Conservation (phyloP, 345 rosid genomes). For the Mallotus nudiflorus region DNA sequence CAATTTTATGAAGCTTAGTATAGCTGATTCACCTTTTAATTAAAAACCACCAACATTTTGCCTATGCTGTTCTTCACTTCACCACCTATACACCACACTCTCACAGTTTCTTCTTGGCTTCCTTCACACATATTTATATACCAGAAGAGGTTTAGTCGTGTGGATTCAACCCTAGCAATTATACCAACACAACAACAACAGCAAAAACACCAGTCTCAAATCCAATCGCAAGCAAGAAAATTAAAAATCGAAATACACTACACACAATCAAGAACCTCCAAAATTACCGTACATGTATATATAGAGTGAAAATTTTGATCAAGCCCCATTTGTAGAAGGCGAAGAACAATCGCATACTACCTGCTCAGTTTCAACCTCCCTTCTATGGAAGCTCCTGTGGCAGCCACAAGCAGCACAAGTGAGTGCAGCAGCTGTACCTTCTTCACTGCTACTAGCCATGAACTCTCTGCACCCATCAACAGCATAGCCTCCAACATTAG, state of each 20-base stretch:
- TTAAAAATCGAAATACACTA: constrained; percentile 10
- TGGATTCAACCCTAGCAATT: constrained; percentile 11
- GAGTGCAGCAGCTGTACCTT: constrained; percentile 28
- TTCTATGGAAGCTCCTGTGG: constrained; percentile 34
- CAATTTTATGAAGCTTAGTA: too few relatives aligned
- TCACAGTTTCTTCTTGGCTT: not conserved
- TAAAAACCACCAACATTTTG: too few relatives aligned
- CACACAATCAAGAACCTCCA: not conserved
- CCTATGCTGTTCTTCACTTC: not conserved
- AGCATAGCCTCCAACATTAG: constrained; percentile 63
- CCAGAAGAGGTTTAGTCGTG: not conserved
- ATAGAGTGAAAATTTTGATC: not conserved
- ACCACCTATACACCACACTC: constrained; percentile 9
- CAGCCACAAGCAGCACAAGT: constrained; percentile 44
- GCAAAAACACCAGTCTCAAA: not conserved
- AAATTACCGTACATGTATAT: not conserved
- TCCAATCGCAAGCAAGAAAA: constrained; percentile 3
- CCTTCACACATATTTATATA: not conserved
- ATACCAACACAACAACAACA: not conserved
- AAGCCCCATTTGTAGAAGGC: constrained; percentile 34
- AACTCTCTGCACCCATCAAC: constrained; percentile 87
- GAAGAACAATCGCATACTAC: constrained; percentile 60
- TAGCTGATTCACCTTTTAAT: not conserved
- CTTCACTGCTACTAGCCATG: constrained; percentile 61
- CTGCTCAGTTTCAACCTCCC: constrained; percentile 51